Percentiles rank a stretch among this genome's conserved stretches.
phyloP scores from a whole-genome alignment of 1,284 basidiomycete genomes.

The Trichosporon inkin region DNA sequence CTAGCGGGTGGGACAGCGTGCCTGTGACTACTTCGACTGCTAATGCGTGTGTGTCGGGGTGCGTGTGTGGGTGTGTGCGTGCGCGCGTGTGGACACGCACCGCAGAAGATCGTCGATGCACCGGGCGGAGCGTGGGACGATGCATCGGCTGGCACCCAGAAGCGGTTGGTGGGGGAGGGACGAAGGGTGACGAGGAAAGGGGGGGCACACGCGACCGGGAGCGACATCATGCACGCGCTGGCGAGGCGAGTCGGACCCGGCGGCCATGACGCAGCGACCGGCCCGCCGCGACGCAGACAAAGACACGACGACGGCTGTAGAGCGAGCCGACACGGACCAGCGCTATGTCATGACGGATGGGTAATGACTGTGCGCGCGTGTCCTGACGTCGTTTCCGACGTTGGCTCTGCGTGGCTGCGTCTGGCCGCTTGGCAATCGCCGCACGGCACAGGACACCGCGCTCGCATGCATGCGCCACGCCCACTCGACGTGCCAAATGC shows the following conservation, averaged over 20 bases:
- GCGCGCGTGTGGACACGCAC: background rate
- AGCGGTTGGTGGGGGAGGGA: background rate
- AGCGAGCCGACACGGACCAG: background rate
- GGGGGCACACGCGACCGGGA: background rate
- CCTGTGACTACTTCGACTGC: background rate
- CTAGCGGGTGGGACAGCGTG: background rate
- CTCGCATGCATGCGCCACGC: background rate
- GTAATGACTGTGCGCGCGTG: slow-evolving; percentile 3
- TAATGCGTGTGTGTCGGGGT: background rate
- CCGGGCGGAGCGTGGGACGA: background rate
- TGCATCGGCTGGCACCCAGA: background rate
- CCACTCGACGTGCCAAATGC: background rate
- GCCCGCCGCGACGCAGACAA: background rate
- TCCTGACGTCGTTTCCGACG: slow-evolving; percentile 5
- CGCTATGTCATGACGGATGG: background rate
- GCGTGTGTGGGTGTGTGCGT: background rate
- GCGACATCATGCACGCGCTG: background rate
- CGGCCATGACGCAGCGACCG: background rate
- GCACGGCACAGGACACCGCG: no score
- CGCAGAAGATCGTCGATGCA: background rate
- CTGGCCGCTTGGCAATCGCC: no score
- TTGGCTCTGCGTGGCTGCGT: background rate
- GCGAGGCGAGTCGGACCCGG: background rate
- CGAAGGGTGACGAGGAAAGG: background rate
- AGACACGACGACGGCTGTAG: background rate